Evolutionary conservation across 441 rosid species (phyloP).

Genomic region (Aquilaria agallochum): DNA sequence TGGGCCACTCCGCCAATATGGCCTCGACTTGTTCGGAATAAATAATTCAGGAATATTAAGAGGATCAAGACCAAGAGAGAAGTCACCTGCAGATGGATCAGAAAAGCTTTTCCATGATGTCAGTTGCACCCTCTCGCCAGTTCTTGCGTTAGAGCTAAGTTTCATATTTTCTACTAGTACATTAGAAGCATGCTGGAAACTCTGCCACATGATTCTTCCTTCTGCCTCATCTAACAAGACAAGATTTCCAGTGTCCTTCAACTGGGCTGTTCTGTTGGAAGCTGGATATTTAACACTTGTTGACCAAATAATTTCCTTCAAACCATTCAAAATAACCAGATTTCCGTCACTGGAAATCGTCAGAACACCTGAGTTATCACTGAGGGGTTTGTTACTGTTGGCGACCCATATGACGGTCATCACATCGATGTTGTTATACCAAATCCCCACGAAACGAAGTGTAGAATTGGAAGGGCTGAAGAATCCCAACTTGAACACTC

Average conservation of each 20-base stretch:
- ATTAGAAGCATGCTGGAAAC: constrained; percentile 39
- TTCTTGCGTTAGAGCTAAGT: constrained; percentile 14
- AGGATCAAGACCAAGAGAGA: constrained; percentile 26
- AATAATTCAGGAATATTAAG: constrained; percentile 30
- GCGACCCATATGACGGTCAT: constrained; percentile 46
- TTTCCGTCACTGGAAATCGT: constrained; percentile 34
- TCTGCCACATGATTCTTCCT: constrained; percentile 34
- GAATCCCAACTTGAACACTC: constrained; percentile 29
- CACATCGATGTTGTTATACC: constrained; percentile 25
- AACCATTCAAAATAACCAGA: constrained; percentile 35
- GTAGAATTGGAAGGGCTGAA: constrained; percentile 41
- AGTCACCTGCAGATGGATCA: constrained; percentile 50
- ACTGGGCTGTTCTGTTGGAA: constrained; percentile 25
- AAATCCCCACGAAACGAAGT: constrained; percentile 42
- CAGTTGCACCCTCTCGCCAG: constrained; percentile 20
- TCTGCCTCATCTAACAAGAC: constrained; percentile 13
- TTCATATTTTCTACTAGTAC: constrained; percentile 24
- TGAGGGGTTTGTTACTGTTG: constrained; percentile 36
- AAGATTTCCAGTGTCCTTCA: constrained; percentile 42
- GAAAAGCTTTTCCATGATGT: constrained; percentile 40
- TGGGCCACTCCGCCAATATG: constrained; percentile 46
- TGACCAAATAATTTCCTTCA: constrained; percentile 35
- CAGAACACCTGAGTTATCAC: constrained; percentile 39
- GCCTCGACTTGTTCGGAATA: constrained; percentile 29
- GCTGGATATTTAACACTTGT: constrained; percentile 22